Evolutionary conservation across 805 yeast genomes (phyloP).

Genomic region (Kazachstania taianensis): DNA sequence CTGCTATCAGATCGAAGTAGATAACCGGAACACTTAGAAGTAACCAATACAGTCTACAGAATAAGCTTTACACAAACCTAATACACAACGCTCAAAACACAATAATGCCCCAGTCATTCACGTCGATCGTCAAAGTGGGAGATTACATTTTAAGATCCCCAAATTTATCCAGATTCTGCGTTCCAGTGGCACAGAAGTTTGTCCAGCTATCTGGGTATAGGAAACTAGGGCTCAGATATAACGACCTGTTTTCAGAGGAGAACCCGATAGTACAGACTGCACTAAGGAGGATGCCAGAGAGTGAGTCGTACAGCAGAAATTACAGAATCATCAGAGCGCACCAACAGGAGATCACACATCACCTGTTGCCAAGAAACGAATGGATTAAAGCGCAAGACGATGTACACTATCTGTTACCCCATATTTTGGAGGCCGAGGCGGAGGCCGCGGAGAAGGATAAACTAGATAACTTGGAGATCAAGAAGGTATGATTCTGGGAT

Average conservation of each 20-base stretch:
- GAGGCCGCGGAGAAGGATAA: slow-evolving; percentile 81
- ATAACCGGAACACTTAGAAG: too few species aligned
- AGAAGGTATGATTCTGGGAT: too few species aligned
- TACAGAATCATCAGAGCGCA: slow-evolving; percentile 88
- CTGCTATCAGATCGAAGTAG: too few species aligned
- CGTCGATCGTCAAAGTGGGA: slow-evolving; percentile 62
- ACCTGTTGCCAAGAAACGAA: slow-evolving; percentile 71
- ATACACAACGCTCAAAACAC: too few species aligned
- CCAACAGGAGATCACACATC: slow-evolving; percentile 77
- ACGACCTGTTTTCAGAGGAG: slow-evolving; percentile 84
- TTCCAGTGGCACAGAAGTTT: slow-evolving; percentile 73
- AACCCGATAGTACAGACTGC: slow-evolving; percentile 81
- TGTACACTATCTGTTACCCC: slow-evolving; percentile 73
- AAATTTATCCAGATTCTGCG: slow-evolving; percentile 57
- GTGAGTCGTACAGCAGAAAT: slow-evolving; percentile 80
- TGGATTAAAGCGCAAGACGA: slow-evolving; percentile 75
- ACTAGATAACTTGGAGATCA: slow-evolving; percentile 59
- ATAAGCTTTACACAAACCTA: too few species aligned
- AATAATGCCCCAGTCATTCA: slow-evolving; percentile 38
- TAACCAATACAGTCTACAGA: too few species aligned
- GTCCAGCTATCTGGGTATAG: slow-evolving; percentile 81
- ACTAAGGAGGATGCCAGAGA: slow-evolving; percentile 72
- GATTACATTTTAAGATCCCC: slow-evolving; percentile 79
- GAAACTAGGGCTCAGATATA: slow-evolving; percentile 83
- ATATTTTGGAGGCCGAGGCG: slow-evolving; percentile 87